Percentiles rank a stretch among this genome's conserved stretches.
Evolutionary conservation across 257 asterid species (phyloP).

Genomic region (Solanum pinnatisectum): DNA sequence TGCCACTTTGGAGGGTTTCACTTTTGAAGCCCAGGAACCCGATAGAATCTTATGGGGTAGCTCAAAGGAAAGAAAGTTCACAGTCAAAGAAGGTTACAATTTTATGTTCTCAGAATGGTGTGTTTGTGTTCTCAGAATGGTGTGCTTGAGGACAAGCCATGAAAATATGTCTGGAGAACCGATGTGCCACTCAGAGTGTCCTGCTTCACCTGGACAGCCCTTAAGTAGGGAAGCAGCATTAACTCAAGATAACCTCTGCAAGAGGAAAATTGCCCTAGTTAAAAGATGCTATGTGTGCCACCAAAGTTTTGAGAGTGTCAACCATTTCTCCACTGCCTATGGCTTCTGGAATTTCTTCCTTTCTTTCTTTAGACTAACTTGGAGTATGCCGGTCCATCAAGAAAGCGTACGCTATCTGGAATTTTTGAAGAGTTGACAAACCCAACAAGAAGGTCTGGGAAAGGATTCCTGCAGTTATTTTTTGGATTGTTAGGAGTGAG

Average conservation of each 20-base stretch:
- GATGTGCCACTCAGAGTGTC: neutral
- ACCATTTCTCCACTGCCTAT: neutral
- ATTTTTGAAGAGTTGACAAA: neutral
- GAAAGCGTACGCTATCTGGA: neutral
- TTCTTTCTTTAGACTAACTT: neutral
- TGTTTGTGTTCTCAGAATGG: neutral
- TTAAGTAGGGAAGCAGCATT: neutral
- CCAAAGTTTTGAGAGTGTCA: neutral
- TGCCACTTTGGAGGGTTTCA: neutral
- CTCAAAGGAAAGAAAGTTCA: neutral
- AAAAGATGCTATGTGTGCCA: neutral
- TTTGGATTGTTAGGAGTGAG: neutral
- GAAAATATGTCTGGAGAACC: neutral
- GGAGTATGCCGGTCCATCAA: neutral
- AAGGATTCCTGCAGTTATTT: neutral
- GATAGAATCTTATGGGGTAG: neutral
- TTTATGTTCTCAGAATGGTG: neutral
- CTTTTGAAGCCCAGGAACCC: neutral
- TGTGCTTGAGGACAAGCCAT: neutral
- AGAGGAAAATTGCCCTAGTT: neutral
- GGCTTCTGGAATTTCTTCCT: neutral
- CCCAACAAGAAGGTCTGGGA: neutral
- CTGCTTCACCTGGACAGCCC: neutral
- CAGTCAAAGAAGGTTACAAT: neutral
- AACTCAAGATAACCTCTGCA: neutral